Evolutionary conservation across 225 moss, liverwort and hornwort genomes (phyloP).

Genomic region (Marchantia paleacea): DNA sequence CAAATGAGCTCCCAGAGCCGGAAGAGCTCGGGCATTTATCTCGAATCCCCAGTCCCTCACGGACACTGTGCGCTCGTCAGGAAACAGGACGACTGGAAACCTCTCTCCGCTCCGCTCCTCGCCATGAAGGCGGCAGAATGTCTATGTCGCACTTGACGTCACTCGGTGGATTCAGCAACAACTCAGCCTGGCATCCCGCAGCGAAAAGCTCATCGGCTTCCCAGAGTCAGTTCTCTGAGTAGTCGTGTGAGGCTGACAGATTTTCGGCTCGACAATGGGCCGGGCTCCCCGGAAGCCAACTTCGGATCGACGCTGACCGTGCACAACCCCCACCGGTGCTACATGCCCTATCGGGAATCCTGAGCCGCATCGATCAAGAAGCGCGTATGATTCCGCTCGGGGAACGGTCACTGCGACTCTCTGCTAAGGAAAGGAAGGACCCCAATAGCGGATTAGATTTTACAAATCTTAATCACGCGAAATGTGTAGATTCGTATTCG

Average conservation of each 20-base stretch:
- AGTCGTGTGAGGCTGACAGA: background rate
- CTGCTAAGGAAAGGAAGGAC: background rate
- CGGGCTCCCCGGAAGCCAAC: background rate
- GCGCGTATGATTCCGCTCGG: background rate
- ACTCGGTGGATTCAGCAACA: background rate
- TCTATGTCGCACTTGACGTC: background rate
- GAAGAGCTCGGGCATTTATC: background rate
- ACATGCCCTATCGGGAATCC: background rate
- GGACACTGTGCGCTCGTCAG: too few relatives aligned
- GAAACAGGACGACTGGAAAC: too few relatives aligned
- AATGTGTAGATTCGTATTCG: background rate
- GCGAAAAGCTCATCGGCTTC: background rate
- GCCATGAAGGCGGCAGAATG: constrained; percentile 9
- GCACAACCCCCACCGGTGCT: constrained; percentile 1
- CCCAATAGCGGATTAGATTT: background rate
- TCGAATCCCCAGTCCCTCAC: background rate
- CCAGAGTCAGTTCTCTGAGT: background rate
- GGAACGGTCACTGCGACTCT: background rate
- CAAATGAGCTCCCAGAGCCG: background rate
- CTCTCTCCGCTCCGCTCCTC: background rate
- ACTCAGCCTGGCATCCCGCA: constrained; percentile 12
- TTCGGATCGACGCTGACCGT: background rate
- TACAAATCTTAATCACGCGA: background rate
- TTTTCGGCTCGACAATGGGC: background rate
- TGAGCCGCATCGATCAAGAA: constrained; percentile 1